phyloP scores from a whole-genome alignment of 106 monocot species.

The Apostasia shenzhenica region DNA sequence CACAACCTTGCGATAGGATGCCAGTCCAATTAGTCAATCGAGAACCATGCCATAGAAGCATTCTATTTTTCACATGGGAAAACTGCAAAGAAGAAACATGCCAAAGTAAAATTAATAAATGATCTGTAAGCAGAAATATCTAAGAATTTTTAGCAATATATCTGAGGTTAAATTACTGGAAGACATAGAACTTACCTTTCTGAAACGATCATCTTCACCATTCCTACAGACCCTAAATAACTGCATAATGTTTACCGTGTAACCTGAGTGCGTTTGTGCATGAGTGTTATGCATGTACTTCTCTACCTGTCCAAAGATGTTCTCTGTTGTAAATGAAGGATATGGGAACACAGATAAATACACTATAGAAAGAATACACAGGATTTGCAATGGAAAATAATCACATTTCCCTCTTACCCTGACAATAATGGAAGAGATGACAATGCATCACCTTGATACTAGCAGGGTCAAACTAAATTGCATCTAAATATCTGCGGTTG shows the following conservation, averaged over 20 bases:
- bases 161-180: background rate
- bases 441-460: too few species aligned
- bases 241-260: conserved; percentile 57
- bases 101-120: background rate
- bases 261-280: conserved; percentile 76
- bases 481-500: too few species aligned
- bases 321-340: background rate
- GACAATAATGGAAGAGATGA: too few species aligned
- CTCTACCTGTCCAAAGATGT: conserved; percentile 38
- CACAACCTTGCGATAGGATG: conserved; percentile 85
- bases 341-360: too few species aligned
- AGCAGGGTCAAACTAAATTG: too few species aligned
- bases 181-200: conserved; percentile 37
- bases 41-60: conserved; percentile 99
- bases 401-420: too few species aligned
- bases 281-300: conserved; percentile 87
- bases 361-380: too few species aligned
- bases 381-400: too few species aligned
- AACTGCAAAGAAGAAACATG: conserved; percentile 46
- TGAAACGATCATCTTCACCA: conserved; percentile 59
- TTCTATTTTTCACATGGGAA: conserved; percentile 61
- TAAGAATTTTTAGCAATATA: background rate
- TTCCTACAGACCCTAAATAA: conserved; percentile 66
- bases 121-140: background rate
- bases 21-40: conserved; percentile 93